Conservation (phyloP, 2,329 filamentous ascomycete genomes). For the Sclerotinia spermophila region DNA sequence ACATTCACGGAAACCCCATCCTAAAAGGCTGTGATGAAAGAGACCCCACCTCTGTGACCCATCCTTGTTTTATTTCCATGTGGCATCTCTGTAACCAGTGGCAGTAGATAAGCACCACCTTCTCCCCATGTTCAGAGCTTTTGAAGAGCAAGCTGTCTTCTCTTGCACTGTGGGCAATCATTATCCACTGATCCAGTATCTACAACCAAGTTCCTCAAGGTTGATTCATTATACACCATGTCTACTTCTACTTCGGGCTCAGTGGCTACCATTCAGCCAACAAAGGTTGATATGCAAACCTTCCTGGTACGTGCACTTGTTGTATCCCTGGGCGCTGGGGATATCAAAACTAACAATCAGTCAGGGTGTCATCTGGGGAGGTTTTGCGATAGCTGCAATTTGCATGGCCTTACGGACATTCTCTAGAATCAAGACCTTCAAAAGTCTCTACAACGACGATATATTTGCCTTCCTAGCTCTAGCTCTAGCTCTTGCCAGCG, state of each 20-base stretch:
- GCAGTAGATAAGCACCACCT: neutral
- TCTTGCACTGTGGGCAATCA: neutral
- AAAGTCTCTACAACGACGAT: neutral
- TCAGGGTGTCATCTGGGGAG: constrained; percentile 2
- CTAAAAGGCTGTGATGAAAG: neutral
- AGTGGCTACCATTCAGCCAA: neutral
- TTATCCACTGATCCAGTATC: neutral
- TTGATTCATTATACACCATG: neutral
- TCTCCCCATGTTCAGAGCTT: neutral
- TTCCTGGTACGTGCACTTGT: constrained; percentile 1
- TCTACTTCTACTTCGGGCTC: neutral
- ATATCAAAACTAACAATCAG: neutral
- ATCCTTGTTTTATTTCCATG: neutral
- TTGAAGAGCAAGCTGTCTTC: neutral
- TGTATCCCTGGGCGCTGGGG: neutral
- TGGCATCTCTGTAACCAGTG: neutral
- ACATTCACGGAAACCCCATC: neutral
- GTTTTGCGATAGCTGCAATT: neutral
- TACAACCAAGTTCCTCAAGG: neutral
- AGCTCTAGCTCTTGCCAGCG: neutral
- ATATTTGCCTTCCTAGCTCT: neutral
- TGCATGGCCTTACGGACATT: neutral
- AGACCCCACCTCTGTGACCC: neutral
- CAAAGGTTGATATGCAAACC: constrained; percentile 3
- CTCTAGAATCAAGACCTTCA: constrained; percentile 3